Evolutionary conservation across 2,329 filamentous ascomycete genomes (phyloP).

Genomic region (Teratosphaeria destructans): DNA sequence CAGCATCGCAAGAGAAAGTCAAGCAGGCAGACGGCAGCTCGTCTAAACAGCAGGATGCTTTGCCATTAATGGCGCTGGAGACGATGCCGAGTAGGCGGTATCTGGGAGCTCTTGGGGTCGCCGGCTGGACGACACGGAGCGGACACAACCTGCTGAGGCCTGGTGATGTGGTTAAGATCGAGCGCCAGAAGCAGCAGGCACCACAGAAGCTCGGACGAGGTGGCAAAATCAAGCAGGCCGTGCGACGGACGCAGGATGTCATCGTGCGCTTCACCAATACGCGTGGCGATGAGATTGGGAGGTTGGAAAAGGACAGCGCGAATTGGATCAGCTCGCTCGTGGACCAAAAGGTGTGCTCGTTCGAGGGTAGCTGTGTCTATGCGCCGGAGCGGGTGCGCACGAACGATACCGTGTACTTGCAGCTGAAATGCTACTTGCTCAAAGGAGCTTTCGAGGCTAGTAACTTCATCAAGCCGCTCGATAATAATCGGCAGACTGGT

Average conservation of each 20-base stretch:
- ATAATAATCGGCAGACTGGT: conserved; percentile 60
- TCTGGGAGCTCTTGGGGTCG: conserved; percentile 82
- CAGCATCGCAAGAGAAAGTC: neutral
- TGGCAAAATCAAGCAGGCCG: conserved; percentile 36
- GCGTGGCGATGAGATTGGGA: conserved; percentile 70
- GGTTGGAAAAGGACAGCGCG: conserved; percentile 76
- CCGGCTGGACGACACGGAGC: conserved; percentile 84
- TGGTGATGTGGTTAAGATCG: conserved; percentile 74
- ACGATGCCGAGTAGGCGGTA: conserved; percentile 56
- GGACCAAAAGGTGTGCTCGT: conserved; percentile 78
- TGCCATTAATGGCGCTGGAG: conserved; percentile 10
- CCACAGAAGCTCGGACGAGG: conserved; percentile 33
- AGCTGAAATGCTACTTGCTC: conserved; percentile 69
- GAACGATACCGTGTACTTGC: conserved; percentile 89
- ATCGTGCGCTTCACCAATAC: conserved; percentile 83
- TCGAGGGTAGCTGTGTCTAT: conserved; percentile 82
- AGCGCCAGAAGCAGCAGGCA: conserved; percentile 66
- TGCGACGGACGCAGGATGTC: conserved; percentile 64
- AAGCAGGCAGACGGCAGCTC: neutral
- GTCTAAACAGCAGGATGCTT: neutral
- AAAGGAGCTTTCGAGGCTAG: conserved; percentile 60
- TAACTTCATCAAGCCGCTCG: conserved; percentile 50
- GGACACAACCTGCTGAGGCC: conserved; percentile 65
- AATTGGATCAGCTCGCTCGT: conserved; percentile 87
- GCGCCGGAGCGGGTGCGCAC: conserved; percentile 75